These are phyloP conservation scores for Ampelocalamus luodianensis DNA, from an alignment of 176 grass and related monocot genomes.

Conservation along the genomic window DNA sequence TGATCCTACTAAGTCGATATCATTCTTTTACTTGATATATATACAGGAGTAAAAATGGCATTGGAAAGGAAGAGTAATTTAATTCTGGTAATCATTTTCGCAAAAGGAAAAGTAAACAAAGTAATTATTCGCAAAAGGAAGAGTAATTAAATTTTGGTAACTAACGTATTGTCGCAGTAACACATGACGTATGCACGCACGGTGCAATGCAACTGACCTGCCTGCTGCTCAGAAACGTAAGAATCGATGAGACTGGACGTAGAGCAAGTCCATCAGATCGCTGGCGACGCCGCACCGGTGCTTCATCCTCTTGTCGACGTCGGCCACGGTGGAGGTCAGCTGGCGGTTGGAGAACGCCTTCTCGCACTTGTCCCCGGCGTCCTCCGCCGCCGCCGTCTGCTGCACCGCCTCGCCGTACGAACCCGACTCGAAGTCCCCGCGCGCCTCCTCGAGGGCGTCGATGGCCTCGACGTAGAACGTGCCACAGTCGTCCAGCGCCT, in stretches of 20 bases:
- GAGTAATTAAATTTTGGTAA: no score
- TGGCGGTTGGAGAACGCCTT: not conserved
- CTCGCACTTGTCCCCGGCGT: not conserved
- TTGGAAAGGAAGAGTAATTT: slow-evolving; percentile 53
- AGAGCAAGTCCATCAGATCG: not conserved
- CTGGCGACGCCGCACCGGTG: not conserved
- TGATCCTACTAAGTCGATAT: not conserved
- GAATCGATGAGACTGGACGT: not conserved
- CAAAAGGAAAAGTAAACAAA: no score
- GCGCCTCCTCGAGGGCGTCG: not conserved
- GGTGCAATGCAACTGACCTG: no score
- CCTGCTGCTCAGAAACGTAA: not conserved
- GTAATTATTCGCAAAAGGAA: no score
- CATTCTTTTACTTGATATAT: not conserved
- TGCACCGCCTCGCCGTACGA: not conserved
- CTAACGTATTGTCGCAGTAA: not conserved
- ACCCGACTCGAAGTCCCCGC: not conserved
- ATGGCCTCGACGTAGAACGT: not conserved
- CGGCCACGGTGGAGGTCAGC: not conserved
- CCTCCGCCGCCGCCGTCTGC: not conserved
- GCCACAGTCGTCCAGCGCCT: not conserved
- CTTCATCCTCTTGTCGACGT: slow-evolving; percentile 9
- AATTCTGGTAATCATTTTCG: no score
- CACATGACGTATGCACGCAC: not conserved
- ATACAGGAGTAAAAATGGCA: slow-evolving; percentile 75